Evolutionary conservation across 2,329 filamentous ascomycete species (phyloP).

Genomic region (Lasiodiplodia gonubiensis): DNA sequence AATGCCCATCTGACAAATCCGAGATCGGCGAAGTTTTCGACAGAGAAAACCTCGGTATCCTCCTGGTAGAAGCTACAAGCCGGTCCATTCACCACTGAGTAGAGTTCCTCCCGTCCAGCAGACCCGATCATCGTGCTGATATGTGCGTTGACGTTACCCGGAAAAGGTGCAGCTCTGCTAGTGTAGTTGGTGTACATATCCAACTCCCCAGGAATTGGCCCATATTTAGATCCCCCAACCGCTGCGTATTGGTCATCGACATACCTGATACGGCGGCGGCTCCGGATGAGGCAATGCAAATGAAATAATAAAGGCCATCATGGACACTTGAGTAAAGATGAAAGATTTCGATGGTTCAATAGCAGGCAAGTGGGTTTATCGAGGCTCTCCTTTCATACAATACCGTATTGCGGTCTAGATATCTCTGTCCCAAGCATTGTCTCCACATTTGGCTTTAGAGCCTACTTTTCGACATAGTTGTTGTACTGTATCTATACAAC

Average conservation of each 20-base stretch:
- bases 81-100: constrained; percentile 52
- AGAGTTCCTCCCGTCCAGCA: constrained; percentile 49
- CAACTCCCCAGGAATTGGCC: constrained; percentile 43
- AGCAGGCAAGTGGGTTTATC: not conserved
- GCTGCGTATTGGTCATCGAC: not conserved
- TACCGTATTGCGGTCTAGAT: not conserved
- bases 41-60: constrained; percentile 50
- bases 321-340: not conserved
- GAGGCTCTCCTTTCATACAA: not conserved
- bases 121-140: constrained; percentile 40
- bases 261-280: not conserved
- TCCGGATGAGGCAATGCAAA: not conserved
- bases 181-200: constrained; percentile 44
- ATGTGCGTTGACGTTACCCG: constrained; percentile 45
- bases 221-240: constrained; percentile 35
- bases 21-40: constrained; percentile 41
- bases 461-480: not conserved
- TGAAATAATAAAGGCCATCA: not conserved
- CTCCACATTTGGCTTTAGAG: not conserved
- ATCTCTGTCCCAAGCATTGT: too few relatives aligned
- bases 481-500: not conserved
- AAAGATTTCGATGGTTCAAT: not conserved
- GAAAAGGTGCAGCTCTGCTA: constrained; percentile 44
- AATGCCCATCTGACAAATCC: constrained; percentile 48
- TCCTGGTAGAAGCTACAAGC: constrained; percentile 54